Conservation (phyloP, 257 asterid species). For the Solanum gandarillasii region DNA sequence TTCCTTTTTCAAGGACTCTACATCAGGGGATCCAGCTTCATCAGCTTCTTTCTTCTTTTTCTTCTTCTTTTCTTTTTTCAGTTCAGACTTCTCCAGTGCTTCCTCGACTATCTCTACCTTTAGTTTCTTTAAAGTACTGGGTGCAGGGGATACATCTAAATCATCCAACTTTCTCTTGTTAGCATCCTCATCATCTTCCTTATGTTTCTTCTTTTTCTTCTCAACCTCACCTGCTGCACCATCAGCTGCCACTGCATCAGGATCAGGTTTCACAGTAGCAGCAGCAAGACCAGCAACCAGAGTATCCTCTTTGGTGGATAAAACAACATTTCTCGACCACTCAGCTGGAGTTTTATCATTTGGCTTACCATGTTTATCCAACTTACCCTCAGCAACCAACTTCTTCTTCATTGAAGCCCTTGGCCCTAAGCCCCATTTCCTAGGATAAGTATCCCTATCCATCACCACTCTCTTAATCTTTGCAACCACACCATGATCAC, state of each 20-base stretch:
- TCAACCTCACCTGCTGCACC: constrained; percentile 24
- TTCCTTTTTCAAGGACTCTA: constrained; percentile 23
- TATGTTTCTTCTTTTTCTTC: constrained; percentile 42
- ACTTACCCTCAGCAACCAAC: constrained; percentile 77
- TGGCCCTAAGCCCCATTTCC: constrained; percentile 98
- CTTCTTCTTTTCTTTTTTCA: constrained; percentile 36
- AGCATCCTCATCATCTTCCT: constrained; percentile 33
- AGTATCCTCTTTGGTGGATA: constrained; percentile 75
- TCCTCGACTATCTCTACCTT: constrained; percentile 35
- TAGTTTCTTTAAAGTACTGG: constrained; percentile 43
- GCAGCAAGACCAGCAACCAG: constrained; percentile 67
- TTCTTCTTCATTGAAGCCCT: constrained; percentile 87
- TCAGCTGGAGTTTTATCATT: constrained; percentile 62
- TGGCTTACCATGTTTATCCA: constrained; percentile 83
- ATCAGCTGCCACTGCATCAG: constrained; percentile 10
- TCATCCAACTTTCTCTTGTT: constrained; percentile 52
- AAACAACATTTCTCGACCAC: constrained; percentile 71
- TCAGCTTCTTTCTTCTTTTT: constrained; percentile 38
- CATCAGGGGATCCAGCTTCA: constrained; percentile 17
- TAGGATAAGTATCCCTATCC: constrained; percentile 96
- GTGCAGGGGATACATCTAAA: constrained; percentile 33
- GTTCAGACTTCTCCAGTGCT: background rate
- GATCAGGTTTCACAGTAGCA: constrained; percentile 9
- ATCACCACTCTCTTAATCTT: constrained; percentile 96
- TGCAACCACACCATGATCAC: constrained; percentile 94